phyloP scores from a whole-genome alignment of 140 eudicot genomes.

The Anethum foeniculum region DNA sequence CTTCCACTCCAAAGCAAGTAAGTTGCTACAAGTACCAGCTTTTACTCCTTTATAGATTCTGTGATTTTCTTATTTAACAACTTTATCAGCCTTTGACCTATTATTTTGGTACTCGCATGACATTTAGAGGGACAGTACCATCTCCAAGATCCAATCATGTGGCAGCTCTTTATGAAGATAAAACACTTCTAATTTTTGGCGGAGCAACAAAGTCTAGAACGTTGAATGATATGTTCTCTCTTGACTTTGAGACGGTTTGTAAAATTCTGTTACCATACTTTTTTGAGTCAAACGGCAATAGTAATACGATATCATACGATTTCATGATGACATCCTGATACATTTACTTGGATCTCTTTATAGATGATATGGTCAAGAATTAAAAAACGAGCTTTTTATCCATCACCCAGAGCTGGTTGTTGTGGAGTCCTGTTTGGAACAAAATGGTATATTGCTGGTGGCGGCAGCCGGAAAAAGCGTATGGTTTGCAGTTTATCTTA shows the following conservation, averaged over 20 bases:
- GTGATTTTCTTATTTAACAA: background rate
- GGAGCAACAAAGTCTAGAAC: constrained; percentile 90
- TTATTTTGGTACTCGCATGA: constrained; percentile 11
- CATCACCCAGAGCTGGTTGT: constrained; percentile 95
- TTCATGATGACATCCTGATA: background rate
- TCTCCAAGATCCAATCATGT: constrained; percentile 86
- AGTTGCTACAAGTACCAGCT: constrained; percentile 15
- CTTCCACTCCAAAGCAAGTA: constrained; percentile 98
- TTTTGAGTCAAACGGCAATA: background rate
- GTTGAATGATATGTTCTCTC: constrained; percentile 75
- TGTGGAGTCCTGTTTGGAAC: constrained; percentile 94
- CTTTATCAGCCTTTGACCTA: constrained; percentile 3
- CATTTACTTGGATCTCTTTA: constrained; percentile 4
- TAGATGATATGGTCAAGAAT: constrained; percentile 97
- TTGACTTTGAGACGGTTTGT: constrained; percentile 93
- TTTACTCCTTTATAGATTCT: background rate
- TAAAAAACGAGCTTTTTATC: constrained; percentile 76
- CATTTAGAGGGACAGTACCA: constrained; percentile 80
- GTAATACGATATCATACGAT: background rate
- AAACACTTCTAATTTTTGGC: constrained; percentile 76
- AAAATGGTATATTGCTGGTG: constrained; percentile 94
- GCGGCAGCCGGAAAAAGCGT: constrained; percentile 90
- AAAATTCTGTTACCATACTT: background rate
- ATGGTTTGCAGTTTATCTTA: constrained; percentile 10
- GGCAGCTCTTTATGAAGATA: constrained; percentile 91